These are phyloP conservation scores for Acidomyces sp. DNA, from an alignment of 495 filamentous ascomycete species.

Conservation along the genomic window DNA sequence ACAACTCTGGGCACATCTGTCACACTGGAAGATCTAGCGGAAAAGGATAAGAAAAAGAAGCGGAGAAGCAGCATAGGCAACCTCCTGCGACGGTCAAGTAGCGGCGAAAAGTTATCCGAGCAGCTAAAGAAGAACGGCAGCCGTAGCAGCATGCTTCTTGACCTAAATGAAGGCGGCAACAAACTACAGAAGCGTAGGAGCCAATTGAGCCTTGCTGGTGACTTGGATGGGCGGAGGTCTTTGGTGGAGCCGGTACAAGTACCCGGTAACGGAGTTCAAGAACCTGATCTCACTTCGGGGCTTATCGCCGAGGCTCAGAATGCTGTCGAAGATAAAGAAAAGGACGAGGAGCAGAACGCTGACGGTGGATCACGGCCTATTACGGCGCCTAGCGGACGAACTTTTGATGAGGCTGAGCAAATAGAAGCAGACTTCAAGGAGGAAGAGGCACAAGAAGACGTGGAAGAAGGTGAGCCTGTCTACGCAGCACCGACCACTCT, in stretches of 20 bases:
- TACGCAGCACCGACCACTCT: slow-evolving; percentile 77
- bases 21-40: background rate
- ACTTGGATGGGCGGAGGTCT: slow-evolving; percentile 19
- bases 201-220: slow-evolving; percentile 16
- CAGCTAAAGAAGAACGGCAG: slow-evolving; percentile 22
- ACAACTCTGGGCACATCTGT: background rate
- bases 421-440: slow-evolving; percentile 33
- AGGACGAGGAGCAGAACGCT: background rate
- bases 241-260: background rate
- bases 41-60: slow-evolving; percentile 8
- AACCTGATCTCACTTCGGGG: slow-evolving; percentile 4
- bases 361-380: background rate
- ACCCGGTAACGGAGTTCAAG: slow-evolving; percentile 1
- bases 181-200: slow-evolving; percentile 27
- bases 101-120: slow-evolving; percentile 23
- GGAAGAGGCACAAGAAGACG: slow-evolving; percentile 21
- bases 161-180: slow-evolving; percentile 18
- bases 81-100: slow-evolving; percentile 16
- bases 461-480: slow-evolving; percentile 26
- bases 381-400: slow-evolving; percentile 22
- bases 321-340: background rate
- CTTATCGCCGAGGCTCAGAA: slow-evolving; percentile 4
- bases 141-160: slow-evolving; percentile 8
- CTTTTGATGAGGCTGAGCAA: slow-evolving; percentile 29
- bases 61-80: slow-evolving; percentile 16